Evolutionary conservation across 2,329 filamentous ascomycete genomes (phyloP), one percentile per base, ranked within the genome.

Genomic region (Trichoderma hamatum): DNA sequence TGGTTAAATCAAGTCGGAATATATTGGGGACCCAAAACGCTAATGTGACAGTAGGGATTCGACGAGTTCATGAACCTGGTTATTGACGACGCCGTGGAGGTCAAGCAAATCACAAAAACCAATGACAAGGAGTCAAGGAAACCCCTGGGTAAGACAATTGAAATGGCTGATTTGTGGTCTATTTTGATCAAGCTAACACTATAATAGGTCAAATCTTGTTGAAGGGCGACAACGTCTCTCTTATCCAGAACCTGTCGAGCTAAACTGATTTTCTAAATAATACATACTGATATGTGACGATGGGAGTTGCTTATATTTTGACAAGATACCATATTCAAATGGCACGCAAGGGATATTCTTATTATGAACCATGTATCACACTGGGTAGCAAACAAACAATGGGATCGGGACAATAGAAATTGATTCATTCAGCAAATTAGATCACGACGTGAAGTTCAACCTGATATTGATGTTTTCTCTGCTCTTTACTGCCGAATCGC

Each of bases 61-160:
- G 96, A 99, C 79, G 96, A 99, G 81, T 99, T 98, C 83, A 97
- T 99, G 94, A 99, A 99, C 83, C 85, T 99, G 61, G 96, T 98
- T 49, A 88, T 97, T 73, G 96, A 99, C 77, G 94, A 99, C 75
- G 96, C 96, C 34, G 89, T 97, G 69, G 95, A 98, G 82, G 94
- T 99, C 55, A 92, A 90, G 80, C 88, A 93, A 77, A 85, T 92
- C 67, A 94, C 92, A 72, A 97, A 96, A 84, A 89, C 88, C 19
- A 90, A 92, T 74, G 80, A 85, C 52, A 89, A 90, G 73, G 94
- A 96, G 82, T 89, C 88, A 73, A 87, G 94, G 79, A 89, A 92
- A 80, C 85, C 89, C 54, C 80, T 97, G 64, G 95, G 94, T 97
- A 86, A 67, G 54, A 28, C 16, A 10, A n/a, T 1, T 1, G 16